These are phyloP conservation scores for Penicillium dipodomyicola DNA, from an alignment of 495 filamentous ascomycete genomes.

Conservation along the genomic window DNA sequence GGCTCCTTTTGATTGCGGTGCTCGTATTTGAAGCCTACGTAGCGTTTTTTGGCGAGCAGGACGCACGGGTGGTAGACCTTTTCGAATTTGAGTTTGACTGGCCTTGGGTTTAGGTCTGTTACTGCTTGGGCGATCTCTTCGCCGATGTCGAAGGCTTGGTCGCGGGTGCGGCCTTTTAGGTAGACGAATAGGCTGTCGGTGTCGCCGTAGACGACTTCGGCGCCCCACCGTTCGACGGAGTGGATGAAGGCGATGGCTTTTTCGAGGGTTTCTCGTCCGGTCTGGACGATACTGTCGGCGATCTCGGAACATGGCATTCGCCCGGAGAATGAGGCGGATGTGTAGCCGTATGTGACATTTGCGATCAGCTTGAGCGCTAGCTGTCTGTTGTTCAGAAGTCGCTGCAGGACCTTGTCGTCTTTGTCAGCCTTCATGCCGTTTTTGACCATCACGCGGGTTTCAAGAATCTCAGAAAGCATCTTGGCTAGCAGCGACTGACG, in stretches of 20 bases:
- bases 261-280: constrained; percentile 89
- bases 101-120: constrained; percentile 86
- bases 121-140: constrained; percentile 88
- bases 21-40: constrained; percentile 98
- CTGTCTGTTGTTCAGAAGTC: constrained; percentile 89
- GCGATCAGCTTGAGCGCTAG: constrained; percentile 95
- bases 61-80: constrained; percentile 97
- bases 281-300: constrained; percentile 96
- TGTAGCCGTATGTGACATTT: constrained; percentile 98
- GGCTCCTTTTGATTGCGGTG: constrained; percentile 71
- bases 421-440: constrained; percentile 94
- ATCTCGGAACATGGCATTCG: constrained; percentile 98
- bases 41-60: constrained; percentile 93
- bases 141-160: constrained; percentile 89
- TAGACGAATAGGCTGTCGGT: constrained; percentile 96
- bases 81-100: constrained; percentile 95
- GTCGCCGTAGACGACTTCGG: constrained; percentile 97
- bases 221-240: constrained; percentile 79
- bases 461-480: constrained; percentile 94
- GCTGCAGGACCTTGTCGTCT: constrained; percentile 81
- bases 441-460: constrained; percentile 98
- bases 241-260: constrained; percentile 92
- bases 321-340: constrained; percentile 91
- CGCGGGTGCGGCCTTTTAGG: constrained; percentile 79
- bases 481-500: constrained; percentile 90